Evolutionary conservation across 148 eudicot species (phyloP).

Genomic region (Simmondsia chinensis): DNA sequence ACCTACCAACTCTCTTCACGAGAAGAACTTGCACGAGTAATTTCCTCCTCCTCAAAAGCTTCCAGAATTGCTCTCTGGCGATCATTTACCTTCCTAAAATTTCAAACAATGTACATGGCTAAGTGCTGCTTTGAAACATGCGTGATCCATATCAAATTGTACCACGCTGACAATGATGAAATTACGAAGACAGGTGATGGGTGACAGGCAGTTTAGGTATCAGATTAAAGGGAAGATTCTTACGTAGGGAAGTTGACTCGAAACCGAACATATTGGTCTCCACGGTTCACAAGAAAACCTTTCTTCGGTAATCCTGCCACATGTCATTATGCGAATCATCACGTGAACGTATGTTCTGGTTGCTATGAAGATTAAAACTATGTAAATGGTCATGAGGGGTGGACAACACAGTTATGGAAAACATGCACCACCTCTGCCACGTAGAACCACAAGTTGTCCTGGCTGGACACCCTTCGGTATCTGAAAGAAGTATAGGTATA

Average conservation of each 20-base stretch:
- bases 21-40: slow-evolving; percentile 30
- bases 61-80: slow-evolving; percentile 85
- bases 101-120: no score
- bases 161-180: no score
- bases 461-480: slow-evolving; percentile 93
- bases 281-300: slow-evolving; percentile 58
- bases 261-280: slow-evolving; percentile 80
- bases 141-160: no score
- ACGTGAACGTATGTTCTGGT: no score
- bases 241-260: slow-evolving; percentile 70
- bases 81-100: slow-evolving; percentile 63
- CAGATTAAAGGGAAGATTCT: slow-evolving; percentile 15
- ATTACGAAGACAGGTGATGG: no score
- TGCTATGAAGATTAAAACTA: no score
- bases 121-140: no score
- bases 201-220: background rate
- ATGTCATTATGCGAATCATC: slow-evolving; percentile 7
- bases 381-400: slow-evolving; percentile 1
- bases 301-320: slow-evolving; percentile 72
- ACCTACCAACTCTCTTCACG: slow-evolving; percentile 62
- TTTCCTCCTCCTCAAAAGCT: slow-evolving; percentile 82
- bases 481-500: no score
- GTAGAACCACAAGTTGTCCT: slow-evolving; percentile 58
- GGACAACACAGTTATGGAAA: background rate
- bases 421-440: slow-evolving; percentile 62